A percentile compares a stretch with the other conserved stretches of the same genome.
These are phyloP conservation scores for Triticum urartu DNA, from an alignment of 176 grass and related monocot genomes.

Conservation along the genomic window DNA sequence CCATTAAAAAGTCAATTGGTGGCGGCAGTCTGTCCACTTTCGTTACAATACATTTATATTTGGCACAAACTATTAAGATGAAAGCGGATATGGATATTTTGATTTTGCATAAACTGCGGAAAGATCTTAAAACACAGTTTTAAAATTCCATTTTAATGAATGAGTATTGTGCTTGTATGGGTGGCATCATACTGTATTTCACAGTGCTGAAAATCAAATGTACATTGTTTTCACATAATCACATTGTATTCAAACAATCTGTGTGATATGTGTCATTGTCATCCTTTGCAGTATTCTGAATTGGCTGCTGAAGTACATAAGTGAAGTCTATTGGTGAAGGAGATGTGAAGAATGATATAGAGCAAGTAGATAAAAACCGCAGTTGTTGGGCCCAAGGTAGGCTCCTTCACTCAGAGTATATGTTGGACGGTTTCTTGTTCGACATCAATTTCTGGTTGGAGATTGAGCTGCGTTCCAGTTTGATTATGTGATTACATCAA, in stretches of 20 bases:
- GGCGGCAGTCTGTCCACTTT: not conserved
- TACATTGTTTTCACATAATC: not conserved
- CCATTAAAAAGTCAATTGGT: not conserved
- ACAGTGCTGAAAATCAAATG: not conserved
- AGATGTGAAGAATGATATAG: slow-evolving; percentile 27
- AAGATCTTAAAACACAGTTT: not conserved
- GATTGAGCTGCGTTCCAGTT: too few relatives aligned
- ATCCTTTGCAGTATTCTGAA: slow-evolving; percentile 68
- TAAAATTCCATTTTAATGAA: not conserved
- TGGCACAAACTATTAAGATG: not conserved
- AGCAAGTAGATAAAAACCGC: slow-evolving; percentile 37
- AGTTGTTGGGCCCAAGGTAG: slow-evolving; percentile 42
- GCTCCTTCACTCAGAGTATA: too few relatives aligned
- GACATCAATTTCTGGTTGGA: too few relatives aligned
- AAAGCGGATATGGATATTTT: not conserved
- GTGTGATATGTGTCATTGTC: slow-evolving; percentile 16
- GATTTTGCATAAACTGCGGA: not conserved
- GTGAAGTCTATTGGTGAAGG: slow-evolving; percentile 61
- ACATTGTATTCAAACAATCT: not conserved
- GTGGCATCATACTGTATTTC: slow-evolving; percentile 9
- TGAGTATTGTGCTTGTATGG: not conserved
- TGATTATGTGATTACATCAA: too few relatives aligned
- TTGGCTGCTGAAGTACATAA: slow-evolving; percentile 78
- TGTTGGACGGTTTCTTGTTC: too few relatives aligned
- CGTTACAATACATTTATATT: not conserved